Evolutionary conservation across 345 rosid species (phyloP).

Genomic region (Citrus trifoliata): DNA sequence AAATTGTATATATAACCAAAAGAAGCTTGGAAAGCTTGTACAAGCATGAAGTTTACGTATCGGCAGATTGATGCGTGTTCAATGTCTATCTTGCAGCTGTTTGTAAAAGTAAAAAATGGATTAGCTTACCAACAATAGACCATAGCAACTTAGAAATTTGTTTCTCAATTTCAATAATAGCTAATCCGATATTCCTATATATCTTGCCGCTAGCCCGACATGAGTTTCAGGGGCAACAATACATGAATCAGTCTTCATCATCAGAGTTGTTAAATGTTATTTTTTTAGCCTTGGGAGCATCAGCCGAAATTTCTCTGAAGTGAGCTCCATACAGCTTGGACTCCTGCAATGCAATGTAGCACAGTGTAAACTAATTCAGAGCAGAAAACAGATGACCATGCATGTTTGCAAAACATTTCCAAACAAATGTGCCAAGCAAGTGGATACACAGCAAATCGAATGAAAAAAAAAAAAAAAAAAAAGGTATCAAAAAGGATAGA

Average conservation of each 20-base stretch:
- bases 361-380: not conserved
- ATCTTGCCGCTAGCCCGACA: not conserved
- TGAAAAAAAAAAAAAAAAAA: too few relatives aligned
- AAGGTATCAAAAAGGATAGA: not conserved
- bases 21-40: not conserved
- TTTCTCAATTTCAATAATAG: slow-evolving; percentile 2
- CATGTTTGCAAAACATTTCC: not conserved
- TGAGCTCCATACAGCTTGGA: slow-evolving; percentile 93
- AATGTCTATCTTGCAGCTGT: not conserved
- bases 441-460: not conserved
- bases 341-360: slow-evolving; percentile 46
- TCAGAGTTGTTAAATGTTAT: slow-evolving; percentile 73
- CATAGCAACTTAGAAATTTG: not conserved
- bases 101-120: not conserved
- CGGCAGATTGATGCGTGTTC: too few relatives aligned
- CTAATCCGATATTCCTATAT: not conserved
- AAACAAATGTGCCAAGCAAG: not conserved
- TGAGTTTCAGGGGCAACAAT: not conserved
- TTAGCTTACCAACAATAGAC: not conserved
- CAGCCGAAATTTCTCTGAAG: slow-evolving; percentile 79
- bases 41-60: not conserved
- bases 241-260: slow-evolving; percentile 52
- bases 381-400: not conserved
- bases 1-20: too few relatives aligned
- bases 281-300: slow-evolving; percentile 88